These are phyloP conservation scores for Forsythia viridissima DNA, from an alignment of 257 asterid species.

Conservation along the genomic window DNA sequence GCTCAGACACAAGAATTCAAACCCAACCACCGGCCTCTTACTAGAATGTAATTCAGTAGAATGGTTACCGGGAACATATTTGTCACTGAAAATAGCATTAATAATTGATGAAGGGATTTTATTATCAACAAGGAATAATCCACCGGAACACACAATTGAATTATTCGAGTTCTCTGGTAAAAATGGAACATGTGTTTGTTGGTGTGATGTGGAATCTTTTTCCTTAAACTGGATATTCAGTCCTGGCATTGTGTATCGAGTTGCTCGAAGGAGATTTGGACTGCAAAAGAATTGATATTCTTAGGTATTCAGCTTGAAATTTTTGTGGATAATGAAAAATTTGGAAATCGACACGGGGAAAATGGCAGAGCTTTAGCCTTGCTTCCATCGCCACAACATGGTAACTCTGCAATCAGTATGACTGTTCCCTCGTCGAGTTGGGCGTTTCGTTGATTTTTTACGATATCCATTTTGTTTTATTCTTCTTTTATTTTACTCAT, in stretches of 20 bases:
- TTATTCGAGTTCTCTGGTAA: neutral
- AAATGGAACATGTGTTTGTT: conserved; percentile 5
- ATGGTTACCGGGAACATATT: conserved; percentile 10
- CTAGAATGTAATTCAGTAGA: conserved; percentile 30
- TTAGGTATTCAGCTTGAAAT: conserved; percentile 16
- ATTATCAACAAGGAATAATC: conserved; percentile 60
- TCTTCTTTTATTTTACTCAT: neutral
- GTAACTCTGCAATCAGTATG: conserved; percentile 5
- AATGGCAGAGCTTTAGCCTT: conserved; percentile 32
- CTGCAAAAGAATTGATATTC: conserved; percentile 4
- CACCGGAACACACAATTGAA: conserved; percentile 44
- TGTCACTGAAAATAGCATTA: conserved; percentile 21
- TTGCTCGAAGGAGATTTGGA: conserved; percentile 16
- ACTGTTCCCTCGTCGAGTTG: neutral
- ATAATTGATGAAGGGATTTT: conserved; percentile 55
- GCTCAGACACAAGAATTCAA: conserved; percentile 63
- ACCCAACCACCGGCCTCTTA: conserved; percentile 30
- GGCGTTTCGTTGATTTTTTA: neutral
- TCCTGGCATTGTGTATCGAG: conserved; percentile 36
- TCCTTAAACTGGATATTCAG: conserved; percentile 23
- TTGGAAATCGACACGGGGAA: neutral
- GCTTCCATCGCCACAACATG: conserved; percentile 45
- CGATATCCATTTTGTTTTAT: neutral
- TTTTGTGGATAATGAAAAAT: conserved; percentile 20
- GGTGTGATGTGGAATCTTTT: conserved; percentile 8